Conservation (phyloP, 1,284 basidiomycete species). For the Microbotryum saponariae region DNA sequence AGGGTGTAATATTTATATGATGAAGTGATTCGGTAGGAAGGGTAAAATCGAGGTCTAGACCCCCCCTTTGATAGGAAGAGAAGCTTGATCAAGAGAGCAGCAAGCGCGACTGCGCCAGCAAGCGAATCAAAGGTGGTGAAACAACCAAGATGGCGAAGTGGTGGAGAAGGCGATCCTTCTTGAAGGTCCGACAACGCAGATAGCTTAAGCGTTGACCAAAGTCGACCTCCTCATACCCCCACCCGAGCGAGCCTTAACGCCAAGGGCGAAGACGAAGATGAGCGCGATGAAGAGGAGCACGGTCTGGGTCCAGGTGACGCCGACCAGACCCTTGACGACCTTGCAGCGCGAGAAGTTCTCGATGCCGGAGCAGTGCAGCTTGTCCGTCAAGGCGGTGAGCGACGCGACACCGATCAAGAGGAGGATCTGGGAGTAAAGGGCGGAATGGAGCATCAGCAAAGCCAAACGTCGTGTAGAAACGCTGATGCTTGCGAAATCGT, state of each 20-base stretch:
- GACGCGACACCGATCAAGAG: slow-evolving; percentile 43
- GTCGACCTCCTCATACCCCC: slow-evolving; percentile 33
- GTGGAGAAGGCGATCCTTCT: too few relatives aligned
- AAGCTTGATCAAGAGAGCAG: too few relatives aligned
- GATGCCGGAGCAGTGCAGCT: slow-evolving; percentile 36
- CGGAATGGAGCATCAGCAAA: slow-evolving; percentile 1
- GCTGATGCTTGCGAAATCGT: slow-evolving; percentile 9
- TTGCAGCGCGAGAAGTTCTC: slow-evolving; percentile 38
- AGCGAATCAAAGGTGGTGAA: too few relatives aligned
- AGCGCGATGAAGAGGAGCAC: slow-evolving; percentile 40
- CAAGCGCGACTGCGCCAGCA: too few relatives aligned
- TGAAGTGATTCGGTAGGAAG: too few relatives aligned
- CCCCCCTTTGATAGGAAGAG: too few relatives aligned
- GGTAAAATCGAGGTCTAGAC: too few relatives aligned
- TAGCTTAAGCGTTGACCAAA: slow-evolving; percentile 19
- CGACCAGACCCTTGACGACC: slow-evolving; percentile 41
- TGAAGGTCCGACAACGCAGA: neutral
- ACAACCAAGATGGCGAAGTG: too few relatives aligned
- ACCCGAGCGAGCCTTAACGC: slow-evolving; percentile 41
- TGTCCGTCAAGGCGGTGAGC: slow-evolving; percentile 41
- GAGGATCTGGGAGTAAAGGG: slow-evolving; percentile 36
- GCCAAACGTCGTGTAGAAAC: neutral
- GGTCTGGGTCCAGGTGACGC: slow-evolving; percentile 36
- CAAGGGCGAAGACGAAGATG: slow-evolving; percentile 37
- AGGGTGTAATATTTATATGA: too few relatives aligned